Conservation (phyloP, 2,329 filamentous ascomycete species). For the Monascus ruber region DNA sequence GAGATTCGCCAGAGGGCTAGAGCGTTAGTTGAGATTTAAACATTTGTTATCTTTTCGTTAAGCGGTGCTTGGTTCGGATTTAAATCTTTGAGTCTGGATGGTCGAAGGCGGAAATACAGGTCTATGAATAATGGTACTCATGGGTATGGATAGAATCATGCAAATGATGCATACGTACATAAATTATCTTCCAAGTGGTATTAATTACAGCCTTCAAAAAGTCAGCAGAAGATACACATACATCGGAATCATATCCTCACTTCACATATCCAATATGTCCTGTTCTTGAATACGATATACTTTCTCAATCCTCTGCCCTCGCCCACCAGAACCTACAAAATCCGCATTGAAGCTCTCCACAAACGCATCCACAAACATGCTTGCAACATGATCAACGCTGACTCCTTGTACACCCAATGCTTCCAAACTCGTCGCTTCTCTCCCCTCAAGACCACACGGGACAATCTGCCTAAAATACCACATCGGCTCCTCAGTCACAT, state of each 20-base stretch:
- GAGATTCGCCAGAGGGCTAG: conserved; percentile 14
- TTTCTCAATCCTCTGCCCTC: conserved; percentile 26
- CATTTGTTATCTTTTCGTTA: neutral
- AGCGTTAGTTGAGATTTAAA: conserved; percentile 8
- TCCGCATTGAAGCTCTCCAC: conserved; percentile 27
- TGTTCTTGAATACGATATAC: conserved; percentile 27
- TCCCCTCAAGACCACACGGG: conserved; percentile 77
- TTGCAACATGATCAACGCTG: conserved; percentile 28
- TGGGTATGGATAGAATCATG: no score
- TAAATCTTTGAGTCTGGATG: no score
- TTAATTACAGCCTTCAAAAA: no score
- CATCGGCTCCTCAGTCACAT: conserved; percentile 44
- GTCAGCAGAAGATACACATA: no score
- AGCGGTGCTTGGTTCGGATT: no score
- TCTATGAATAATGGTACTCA: no score
- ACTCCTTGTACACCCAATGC: conserved; percentile 34
- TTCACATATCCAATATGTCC: conserved; percentile 7
- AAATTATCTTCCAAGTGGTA: no score
- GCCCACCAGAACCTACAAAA: conserved; percentile 17
- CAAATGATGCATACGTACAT: no score
- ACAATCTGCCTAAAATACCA: conserved; percentile 64
- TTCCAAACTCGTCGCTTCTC: conserved; percentile 63
- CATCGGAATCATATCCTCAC: no score
- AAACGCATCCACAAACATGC: conserved; percentile 26
- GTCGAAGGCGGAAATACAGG: no score